Base-by-base conservation (phyloP, 257 asterid genomes). In the Linderniella brevidens region DNA sequence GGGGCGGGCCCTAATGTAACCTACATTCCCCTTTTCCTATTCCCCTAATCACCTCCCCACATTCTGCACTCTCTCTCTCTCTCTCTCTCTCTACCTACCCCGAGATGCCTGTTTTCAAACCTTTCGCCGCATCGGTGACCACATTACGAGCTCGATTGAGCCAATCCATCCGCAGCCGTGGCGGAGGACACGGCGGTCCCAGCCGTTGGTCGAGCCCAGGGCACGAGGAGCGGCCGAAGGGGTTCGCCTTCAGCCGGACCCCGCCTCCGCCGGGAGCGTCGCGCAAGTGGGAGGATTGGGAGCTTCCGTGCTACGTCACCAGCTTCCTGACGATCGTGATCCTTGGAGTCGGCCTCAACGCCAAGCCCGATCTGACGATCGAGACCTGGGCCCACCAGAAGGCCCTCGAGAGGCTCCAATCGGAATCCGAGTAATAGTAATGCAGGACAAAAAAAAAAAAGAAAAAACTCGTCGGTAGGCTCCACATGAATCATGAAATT, bases 381-480 rank as follows among this genome's bases (percentile, higher is more conserved):
- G 97, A 87, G 64, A 75, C 97, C 14, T 87, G 97, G 97, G 97
- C 95, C 10, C 97, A 87, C 66, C 90, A 74, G 70, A 77, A 87
- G 72, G 97, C 97, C 67, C 90, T 87, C 10, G 90, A 87, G 47
- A 79, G 97, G 58, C 92, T 87, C 62, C 74, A 71, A 57, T 62
- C 41, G 6, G 72, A 70, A 35, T 52, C 75, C 17, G 75, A 68
- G 47, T 66, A 60, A 57, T n/a, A n/a, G n/a, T n/a, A n/a, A 25
- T 48, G 29, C 55, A 67, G 12, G 32, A 25, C n/a, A n/a, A n/a
- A n/a, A n/a, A n/a, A n/a, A n/a, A n/a, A n/a, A n/a, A n/a, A n/a
- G n/a, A n/a, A n/a, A n/a, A n/a, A n/a, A n/a, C n/a, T n/a, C n/a
- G n/a, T n/a, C n/a, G n/a, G n/a, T n/a, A n/a, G n/a, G 32, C 32